These are phyloP conservation scores for Chlorencoelia australis DNA, from an alignment of 2,329 filamentous ascomycete genomes.

Conservation along the genomic window DNA sequence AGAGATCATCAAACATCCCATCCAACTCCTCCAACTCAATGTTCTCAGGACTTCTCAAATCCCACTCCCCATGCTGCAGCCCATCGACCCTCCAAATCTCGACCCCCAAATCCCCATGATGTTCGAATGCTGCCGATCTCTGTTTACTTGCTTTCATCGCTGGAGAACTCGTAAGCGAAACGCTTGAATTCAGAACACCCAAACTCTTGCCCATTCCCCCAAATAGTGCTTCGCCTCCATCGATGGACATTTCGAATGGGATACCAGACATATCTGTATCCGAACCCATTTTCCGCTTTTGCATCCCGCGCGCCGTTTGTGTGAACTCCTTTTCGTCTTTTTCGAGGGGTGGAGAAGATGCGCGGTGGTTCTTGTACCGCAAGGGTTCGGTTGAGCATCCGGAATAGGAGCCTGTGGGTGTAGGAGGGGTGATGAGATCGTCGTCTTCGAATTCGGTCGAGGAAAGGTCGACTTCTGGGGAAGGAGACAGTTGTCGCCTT, in stretches of 20 bases:
- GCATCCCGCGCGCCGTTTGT: slow-evolving; percentile 77
- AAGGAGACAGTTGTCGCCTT: slow-evolving; percentile 67
- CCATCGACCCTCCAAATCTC: slow-evolving; percentile 16
- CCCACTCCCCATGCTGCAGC: slow-evolving; percentile 43
- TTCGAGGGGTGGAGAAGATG: slow-evolving; percentile 81
- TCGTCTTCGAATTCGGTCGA: slow-evolving; percentile 75
- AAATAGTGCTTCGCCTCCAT: slow-evolving; percentile 22
- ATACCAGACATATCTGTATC: slow-evolving; percentile 48
- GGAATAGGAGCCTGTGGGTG: slow-evolving; percentile 55
- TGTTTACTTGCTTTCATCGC: slow-evolving; percentile 43
- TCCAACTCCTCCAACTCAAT: slow-evolving; percentile 92
- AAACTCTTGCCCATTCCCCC: slow-evolving; percentile 25
- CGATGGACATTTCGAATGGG: slow-evolving; percentile 23
- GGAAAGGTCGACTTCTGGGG: slow-evolving; percentile 86
- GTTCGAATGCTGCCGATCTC: slow-evolving; percentile 37
- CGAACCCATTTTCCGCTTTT: slow-evolving; percentile 44
- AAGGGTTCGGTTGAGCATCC: slow-evolving; percentile 33
- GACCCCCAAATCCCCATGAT: slow-evolving; percentile 31
- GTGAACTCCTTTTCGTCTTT: slow-evolving; percentile 96
- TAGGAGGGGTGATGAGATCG: slow-evolving; percentile 50
- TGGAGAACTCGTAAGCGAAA: slow-evolving; percentile 41
- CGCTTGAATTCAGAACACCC: slow-evolving; percentile 9
- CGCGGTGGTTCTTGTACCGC: slow-evolving; percentile 57
- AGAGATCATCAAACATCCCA: slow-evolving; percentile 63
- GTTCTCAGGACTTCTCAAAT: slow-evolving; percentile 66